A percentile compares a stretch with the other conserved stretches of the same genome.
Evolutionary conservation across 2,329 filamentous ascomycete species (phyloP).

Genomic region (Corniculantispora saksenae): DNA sequence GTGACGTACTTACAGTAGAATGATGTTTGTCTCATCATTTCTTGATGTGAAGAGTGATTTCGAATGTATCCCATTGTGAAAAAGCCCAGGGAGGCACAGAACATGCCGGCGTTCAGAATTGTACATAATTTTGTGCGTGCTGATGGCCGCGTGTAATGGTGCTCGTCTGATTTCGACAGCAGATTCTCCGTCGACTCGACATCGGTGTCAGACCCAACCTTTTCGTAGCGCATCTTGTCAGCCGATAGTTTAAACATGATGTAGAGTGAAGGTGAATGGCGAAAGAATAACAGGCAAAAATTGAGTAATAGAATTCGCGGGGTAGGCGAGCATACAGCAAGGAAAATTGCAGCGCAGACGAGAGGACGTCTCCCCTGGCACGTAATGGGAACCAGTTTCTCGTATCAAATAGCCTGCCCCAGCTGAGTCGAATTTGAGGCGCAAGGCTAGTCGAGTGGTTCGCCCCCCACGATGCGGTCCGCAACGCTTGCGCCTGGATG

Average conservation of each 20-base stretch:
- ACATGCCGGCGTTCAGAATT: background rate
- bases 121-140: background rate
- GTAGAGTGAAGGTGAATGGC: too few species aligned
- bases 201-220: background rate
- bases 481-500: background rate
- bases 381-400: background rate
- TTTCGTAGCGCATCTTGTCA: conserved; percentile 1
- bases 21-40: conserved; percentile 11
- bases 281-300: background rate
- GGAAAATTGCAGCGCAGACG: background rate
- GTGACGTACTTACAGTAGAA: conserved; percentile 11
- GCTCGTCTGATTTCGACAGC: background rate
- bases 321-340: background rate
- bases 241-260: background rate
- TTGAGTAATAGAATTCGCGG: background rate
- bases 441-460: background rate
- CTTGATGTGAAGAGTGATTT: background rate
- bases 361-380: background rate
- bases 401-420: background rate
- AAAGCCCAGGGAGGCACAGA: background rate
- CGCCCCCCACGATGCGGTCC: background rate
- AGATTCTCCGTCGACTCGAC: background rate
- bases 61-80: background rate
- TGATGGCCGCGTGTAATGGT: background rate
- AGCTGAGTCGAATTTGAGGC: background rate